Base-by-base conservation (phyloP, 2,329 filamentous ascomycete species). In the Colletotrichum horii region DNA sequence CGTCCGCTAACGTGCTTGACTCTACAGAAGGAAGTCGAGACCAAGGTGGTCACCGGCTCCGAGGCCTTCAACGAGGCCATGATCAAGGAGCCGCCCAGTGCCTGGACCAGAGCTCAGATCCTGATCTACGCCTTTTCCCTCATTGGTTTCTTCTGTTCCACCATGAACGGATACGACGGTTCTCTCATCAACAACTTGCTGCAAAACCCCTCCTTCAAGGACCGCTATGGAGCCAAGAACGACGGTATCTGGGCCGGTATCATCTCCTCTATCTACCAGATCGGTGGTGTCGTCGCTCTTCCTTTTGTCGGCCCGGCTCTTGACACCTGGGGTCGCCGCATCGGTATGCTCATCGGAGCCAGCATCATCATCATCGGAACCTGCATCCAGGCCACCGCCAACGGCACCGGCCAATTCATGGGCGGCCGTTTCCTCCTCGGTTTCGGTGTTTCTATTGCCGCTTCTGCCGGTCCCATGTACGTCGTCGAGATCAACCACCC, bases 391-490 rank as follows among this genome's bases (percentile, higher is more conserved):
- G 86, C 83, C n/a, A 84, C 85, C 2, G 83, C 85, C 72, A 79
- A 80, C 69, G 79, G 64, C 71, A 81, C 79, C 74, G 82, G 82
- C 12, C 86, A 88, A 72, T 89, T 89, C 78, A 87, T 89, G 81
- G 88, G 87, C 58, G 91, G 91, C n/a, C 88, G 91, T 32, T 92
- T 93, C 82, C 82, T 93, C 24, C 87, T 93, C 4, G 91, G 91
- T 69, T 92, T 93, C 76, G 88, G 88, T 68, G 87, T 88, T 30
- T 85, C 85, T 56, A 85, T 89, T 76, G 85, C 86, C 22, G 84
- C 86, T 2, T 84, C 86, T 2, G 87, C 87, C 8, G 87, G 86
- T 2, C 88, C 87, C 8, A 85, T 86, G 71, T 88, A 88, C 78
- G 86, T 88, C 22, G 84, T 88, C 26, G 88, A 89, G 79, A 84